Percentiles rank a stretch among this genome's conserved stretches.
phyloP scores from a whole-genome alignment of 2,329 filamentous ascomycete species.

The Exophiala calicioides region DNA sequence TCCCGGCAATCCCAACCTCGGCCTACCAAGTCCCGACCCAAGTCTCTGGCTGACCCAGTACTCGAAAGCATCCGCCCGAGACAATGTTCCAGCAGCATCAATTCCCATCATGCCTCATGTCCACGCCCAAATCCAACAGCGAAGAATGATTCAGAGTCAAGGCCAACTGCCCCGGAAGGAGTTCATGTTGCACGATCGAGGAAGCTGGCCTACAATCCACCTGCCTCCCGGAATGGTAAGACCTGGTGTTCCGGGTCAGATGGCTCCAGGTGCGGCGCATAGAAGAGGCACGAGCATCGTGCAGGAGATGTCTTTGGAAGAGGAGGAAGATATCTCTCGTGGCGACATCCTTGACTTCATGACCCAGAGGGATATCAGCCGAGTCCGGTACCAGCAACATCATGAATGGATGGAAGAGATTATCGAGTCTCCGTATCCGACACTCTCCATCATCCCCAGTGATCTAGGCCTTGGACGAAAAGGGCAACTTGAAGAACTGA shows the following conservation, averaged over 20 bases:
- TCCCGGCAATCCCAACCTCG: conserved; percentile 69
- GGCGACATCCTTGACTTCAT: conserved; percentile 89
- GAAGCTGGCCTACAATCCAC: conserved; percentile 84
- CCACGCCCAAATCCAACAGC: conserved; percentile 46
- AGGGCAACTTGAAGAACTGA: conserved; percentile 78
- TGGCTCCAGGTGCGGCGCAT: conserved; percentile 30
- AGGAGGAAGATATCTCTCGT: conserved; percentile 83
- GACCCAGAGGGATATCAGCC: conserved; percentile 84
- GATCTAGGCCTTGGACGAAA: conserved; percentile 83
- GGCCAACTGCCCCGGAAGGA: conserved; percentile 86
- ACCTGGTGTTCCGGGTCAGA: conserved; percentile 17
- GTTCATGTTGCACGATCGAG: conserved; percentile 87
- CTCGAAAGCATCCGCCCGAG: conserved; percentile 70
- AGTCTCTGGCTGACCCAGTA: conserved; percentile 93
- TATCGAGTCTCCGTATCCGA: conserved; percentile 83
- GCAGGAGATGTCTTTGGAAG: conserved; percentile 64
- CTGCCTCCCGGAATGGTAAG: conserved; percentile 52
- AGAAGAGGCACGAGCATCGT: conserved; percentile 47
- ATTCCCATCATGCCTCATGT: conserved; percentile 50
- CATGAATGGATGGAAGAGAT: conserved; percentile 99
- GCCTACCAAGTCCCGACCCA: conserved; percentile 71
- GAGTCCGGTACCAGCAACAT: conserved; percentile 85
- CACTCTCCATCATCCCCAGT: conserved; percentile 79
- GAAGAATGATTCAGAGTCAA: conserved; percentile 67
- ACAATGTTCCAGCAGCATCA: conserved; percentile 68